These are phyloP conservation scores for Pelargonium nanum DNA, from an alignment of 345 rosid genomes.

Conservation along the genomic window DNA sequence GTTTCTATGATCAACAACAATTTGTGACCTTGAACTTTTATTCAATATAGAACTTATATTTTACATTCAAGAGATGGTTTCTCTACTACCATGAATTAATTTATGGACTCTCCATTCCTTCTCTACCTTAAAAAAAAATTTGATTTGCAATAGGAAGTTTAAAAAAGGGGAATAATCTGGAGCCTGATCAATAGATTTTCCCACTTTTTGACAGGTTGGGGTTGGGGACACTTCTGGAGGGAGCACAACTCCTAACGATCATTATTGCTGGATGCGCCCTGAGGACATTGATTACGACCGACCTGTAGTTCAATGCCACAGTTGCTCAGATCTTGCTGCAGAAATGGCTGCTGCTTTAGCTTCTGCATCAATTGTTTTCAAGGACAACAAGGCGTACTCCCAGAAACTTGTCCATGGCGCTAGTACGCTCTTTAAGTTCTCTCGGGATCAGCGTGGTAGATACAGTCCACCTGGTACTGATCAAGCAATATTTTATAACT, in stretches of 20 bases:
- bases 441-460: slow-evolving; percentile 67
- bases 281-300: slow-evolving; percentile 89
- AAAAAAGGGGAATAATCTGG: too few relatives aligned
- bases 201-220: slow-evolving; percentile 49
- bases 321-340: slow-evolving; percentile 89
- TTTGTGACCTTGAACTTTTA: too few relatives aligned
- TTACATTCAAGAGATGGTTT: too few relatives aligned
- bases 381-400: slow-evolving; percentile 85
- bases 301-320: slow-evolving; percentile 53
- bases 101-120: too few relatives aligned
- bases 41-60: too few relatives aligned
- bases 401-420: slow-evolving; percentile 94
- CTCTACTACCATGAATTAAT: too few relatives aligned
- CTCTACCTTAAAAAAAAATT: too few relatives aligned
- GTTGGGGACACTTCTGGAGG: slow-evolving; percentile 82
- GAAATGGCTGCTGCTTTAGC: slow-evolving; percentile 99
- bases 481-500: slow-evolving; percentile 60
- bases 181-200: background rate
- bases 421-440: slow-evolving; percentile 49
- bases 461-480: slow-evolving; percentile 68
- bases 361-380: slow-evolving; percentile 90
- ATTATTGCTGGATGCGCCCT: slow-evolving; percentile 97
- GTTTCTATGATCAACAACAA: too few relatives aligned
- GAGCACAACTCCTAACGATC: slow-evolving; percentile 58
- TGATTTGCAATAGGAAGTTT: too few relatives aligned